phyloP scores from a whole-genome alignment of 2,329 filamentous ascomycete genomes.

The Monilinia polystroma region DNA sequence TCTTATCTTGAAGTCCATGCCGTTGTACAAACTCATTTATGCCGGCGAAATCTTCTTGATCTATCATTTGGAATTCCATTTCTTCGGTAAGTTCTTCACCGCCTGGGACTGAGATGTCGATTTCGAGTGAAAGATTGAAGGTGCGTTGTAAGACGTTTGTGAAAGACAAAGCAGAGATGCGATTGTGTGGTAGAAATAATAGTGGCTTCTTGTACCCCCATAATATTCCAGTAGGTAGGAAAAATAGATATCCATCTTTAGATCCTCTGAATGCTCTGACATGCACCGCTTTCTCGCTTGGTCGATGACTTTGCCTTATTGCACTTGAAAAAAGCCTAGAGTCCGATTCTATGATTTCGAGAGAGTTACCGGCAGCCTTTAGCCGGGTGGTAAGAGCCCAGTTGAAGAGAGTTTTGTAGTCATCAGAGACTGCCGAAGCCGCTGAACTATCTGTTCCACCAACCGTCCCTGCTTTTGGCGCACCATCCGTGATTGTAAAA shows the following conservation, averaged over 20 bases:
- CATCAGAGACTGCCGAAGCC: conserved; percentile 57
- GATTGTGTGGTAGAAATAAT: conserved; percentile 60
- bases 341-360: conserved; percentile 54
- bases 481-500: conserved; percentile 59
- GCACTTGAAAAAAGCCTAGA: conserved; percentile 57
- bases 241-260: conserved; percentile 68
- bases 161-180: conserved; percentile 63
- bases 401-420: conserved; percentile 58
- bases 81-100: conserved; percentile 53
- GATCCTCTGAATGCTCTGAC: conserved; percentile 65
- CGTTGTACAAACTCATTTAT: conserved; percentile 64
- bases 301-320: conserved; percentile 56
- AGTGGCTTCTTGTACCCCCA: conserved; percentile 72
- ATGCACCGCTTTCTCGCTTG: conserved; percentile 61
- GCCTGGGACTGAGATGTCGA: conserved; percentile 45
- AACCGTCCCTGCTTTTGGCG: conserved; percentile 60
- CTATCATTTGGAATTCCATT: conserved; percentile 67
- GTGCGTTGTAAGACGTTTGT: conserved; percentile 66
- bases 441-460: conserved; percentile 50
- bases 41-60: conserved; percentile 64
- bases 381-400: conserved; percentile 58
- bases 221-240: conserved; percentile 63
- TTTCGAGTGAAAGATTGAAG: conserved; percentile 65
- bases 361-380: conserved; percentile 48
- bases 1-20: conserved; percentile 62